Percentiles rank a stretch among this genome's conserved stretches.
phyloP scores from a whole-genome alignment of 768 basidiomycete species.

The Boletus patriciae region DNA sequence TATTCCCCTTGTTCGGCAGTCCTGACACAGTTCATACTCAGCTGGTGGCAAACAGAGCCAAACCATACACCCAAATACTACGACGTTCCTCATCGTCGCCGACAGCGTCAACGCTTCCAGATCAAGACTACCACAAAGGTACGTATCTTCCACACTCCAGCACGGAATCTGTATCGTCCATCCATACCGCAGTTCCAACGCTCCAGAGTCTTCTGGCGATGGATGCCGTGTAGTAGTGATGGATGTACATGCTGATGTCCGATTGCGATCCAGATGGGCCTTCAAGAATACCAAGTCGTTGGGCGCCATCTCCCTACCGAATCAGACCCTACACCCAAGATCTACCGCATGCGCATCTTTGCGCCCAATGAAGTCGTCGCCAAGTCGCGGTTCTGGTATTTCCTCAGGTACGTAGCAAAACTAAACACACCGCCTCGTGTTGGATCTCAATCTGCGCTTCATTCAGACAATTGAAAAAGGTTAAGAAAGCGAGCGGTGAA shows the following conservation, averaged over 20 bases:
- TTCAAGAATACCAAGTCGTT: conserved; percentile 94
- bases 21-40: no score
- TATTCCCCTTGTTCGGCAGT: no score
- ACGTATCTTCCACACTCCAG: conserved; percentile 12
- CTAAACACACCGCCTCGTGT: neutral
- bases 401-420: conserved; percentile 72
- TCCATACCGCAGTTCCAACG: neutral
- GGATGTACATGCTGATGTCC: conserved; percentile 23
- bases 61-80: conserved; percentile 20
- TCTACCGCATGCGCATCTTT: conserved; percentile 99
- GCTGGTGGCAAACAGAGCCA: conserved; percentile 28
- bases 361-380: conserved; percentile 98
- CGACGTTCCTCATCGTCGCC: conserved; percentile 20
- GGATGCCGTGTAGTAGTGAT: conserved; percentile 29
- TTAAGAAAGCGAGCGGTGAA: conserved; percentile 99
- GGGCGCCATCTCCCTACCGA: conserved; percentile 97
- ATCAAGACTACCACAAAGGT: conserved; percentile 30
- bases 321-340: conserved; percentile 91
- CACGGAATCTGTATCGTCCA: neutral
- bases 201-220: conserved; percentile 17
- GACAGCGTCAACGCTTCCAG: conserved; percentile 30
- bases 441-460: neutral
- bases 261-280: conserved; percentile 56
- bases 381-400: conserved; percentile 99
- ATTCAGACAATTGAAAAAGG: conserved; percentile 90